Percentiles rank a stretch among this genome's conserved stretches.
Conservation (phyloP, 2,329 filamentous ascomycete genomes). For the Leptodontidium sp. region DNA sequence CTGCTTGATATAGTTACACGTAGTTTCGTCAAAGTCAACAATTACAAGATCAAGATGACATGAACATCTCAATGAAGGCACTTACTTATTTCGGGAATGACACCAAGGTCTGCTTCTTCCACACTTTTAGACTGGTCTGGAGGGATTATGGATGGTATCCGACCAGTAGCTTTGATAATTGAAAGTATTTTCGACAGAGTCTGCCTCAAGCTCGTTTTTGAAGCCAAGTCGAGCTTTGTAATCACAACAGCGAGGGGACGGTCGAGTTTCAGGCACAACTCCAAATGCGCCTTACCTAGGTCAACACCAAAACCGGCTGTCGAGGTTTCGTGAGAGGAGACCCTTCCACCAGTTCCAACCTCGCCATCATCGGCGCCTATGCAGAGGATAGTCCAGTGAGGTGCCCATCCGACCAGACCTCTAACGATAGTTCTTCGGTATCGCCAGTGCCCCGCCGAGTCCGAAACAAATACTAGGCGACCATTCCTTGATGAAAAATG, state of each 20-base stretch:
- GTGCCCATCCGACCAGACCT: conserved; percentile 93
- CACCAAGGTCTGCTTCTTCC: conserved; percentile 59
- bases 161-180: conserved; percentile 76
- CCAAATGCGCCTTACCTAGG: conserved; percentile 80
- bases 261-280: conserved; percentile 82
- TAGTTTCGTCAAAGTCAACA: not conserved
- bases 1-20: not conserved
- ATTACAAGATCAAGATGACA: not conserved
- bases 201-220: conserved; percentile 72
- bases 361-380: conserved; percentile 81
- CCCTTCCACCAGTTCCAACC: conserved; percentile 50
- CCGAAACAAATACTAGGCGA: conserved; percentile 85
- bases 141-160: conserved; percentile 77
- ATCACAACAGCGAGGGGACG: conserved; percentile 83
- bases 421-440: conserved; percentile 90
- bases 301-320: conserved; percentile 67
- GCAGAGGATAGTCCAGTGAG: conserved; percentile 91
- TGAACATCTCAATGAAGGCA: not conserved
- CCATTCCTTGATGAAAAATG: conserved; percentile 79
- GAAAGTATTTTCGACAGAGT: conserved; percentile 79
- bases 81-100: conserved; percentile 55
- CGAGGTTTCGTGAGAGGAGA: conserved; percentile 59
- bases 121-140: conserved; percentile 59
- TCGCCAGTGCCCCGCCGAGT: conserved; percentile 89
- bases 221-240: conserved; percentile 90